Evolutionary conservation across 345 rosid species (phyloP).

Genomic region (Populus euphratica): DNA sequence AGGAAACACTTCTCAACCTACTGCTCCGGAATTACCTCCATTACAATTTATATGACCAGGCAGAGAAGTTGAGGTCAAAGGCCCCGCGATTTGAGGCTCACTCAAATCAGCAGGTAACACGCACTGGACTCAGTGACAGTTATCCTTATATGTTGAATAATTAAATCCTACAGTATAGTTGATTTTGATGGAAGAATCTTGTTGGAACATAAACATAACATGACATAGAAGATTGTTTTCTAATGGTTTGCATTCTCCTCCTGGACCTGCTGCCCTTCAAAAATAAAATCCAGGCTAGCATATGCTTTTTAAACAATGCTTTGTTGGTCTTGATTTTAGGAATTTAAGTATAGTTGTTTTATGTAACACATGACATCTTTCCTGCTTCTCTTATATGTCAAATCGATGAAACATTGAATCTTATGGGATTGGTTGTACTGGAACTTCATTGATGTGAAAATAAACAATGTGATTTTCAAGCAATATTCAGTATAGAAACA

Average conservation of each 20-base stretch:
- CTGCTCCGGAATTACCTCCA: conserved; percentile 81
- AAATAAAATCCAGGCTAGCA: neutral
- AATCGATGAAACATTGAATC: conserved; percentile 1
- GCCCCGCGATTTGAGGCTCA: conserved; percentile 93
- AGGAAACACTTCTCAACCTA: conserved; percentile 89
- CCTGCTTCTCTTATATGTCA: neutral
- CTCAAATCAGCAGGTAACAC: conserved; percentile 74
- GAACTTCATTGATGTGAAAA: neutral
- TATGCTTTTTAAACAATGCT: neutral
- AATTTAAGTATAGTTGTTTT: neutral
- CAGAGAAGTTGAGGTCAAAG: conserved; percentile 85
- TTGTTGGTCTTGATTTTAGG: neutral
- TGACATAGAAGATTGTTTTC: no score
- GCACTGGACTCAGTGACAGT: neutral
- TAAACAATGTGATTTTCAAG: neutral
- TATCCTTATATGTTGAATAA: neutral
- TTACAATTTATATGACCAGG: conserved; percentile 81
- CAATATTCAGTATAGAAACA: neutral
- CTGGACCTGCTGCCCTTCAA: neutral
- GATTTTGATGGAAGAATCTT: neutral
- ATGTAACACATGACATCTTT: neutral
- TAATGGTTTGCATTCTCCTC: neutral
- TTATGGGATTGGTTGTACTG: neutral
- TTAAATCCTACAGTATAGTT: neutral
- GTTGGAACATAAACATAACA: no score